Evolutionary conservation across 2,329 filamentous ascomycete species (phyloP).

Genomic region (Colletotrichum sp.): DNA sequence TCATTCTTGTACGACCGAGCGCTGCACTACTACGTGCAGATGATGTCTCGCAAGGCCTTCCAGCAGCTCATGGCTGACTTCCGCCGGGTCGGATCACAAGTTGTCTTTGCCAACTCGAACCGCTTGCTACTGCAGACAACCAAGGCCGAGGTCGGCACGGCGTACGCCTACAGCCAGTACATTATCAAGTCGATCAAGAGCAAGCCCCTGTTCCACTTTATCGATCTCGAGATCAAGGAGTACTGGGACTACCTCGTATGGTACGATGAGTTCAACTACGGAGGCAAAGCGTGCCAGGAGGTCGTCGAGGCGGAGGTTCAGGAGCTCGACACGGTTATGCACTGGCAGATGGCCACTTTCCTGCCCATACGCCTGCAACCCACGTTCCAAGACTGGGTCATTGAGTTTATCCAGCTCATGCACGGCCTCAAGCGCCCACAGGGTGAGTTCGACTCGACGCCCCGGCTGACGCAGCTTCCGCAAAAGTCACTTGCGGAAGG

Average conservation of each 20-base stretch:
- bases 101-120: constrained; percentile 93
- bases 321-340: constrained; percentile 89
- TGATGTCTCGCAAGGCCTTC: constrained; percentile 97
- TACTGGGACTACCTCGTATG: constrained; percentile 99
- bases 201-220: constrained; percentile 95
- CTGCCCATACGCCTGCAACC: constrained; percentile 81
- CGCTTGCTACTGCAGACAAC: constrained; percentile 92
- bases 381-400: constrained; percentile 88
- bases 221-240: constrained; percentile 96
- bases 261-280: constrained; percentile 99
- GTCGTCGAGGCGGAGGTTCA: constrained; percentile 78
- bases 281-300: constrained; percentile 87
- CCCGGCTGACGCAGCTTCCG: constrained; percentile 63
- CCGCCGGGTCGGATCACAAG: constrained; percentile 89
- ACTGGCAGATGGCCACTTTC: constrained; percentile 96
- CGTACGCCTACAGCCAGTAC: constrained; percentile 96
- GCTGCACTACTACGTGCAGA: constrained; percentile 95
- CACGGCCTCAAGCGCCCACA: constrained; percentile 78
- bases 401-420: constrained; percentile 96
- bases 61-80: constrained; percentile 98
- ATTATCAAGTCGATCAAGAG: constrained; percentile 96
- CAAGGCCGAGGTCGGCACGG: constrained; percentile 95
- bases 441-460: constrained; percentile 55
- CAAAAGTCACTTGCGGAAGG: constrained; percentile 64
- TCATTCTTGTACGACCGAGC: constrained; percentile 96